Base-by-base conservation (phyloP, 2,329 filamentous ascomycete genomes). In the Bipolaris oryzae region DNA sequence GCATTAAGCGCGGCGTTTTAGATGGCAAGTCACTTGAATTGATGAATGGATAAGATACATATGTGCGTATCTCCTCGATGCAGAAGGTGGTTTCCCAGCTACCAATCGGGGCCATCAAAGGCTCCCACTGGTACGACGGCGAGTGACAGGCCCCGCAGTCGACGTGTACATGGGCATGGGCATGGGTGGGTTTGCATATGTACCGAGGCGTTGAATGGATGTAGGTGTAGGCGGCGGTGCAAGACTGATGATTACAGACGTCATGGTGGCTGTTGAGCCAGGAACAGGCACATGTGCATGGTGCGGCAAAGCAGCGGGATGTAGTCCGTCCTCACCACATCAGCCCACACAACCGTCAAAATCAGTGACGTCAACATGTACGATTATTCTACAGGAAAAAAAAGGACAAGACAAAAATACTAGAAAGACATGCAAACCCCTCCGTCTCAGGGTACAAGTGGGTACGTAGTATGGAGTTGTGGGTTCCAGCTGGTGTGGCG, bases 191-290 rank as follows among this genome's bases (percentile, higher is more conserved):
- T 33, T 33, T 60, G 57, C 53, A 57, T 50, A 21, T 21, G 21
- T 21, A 38, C 42, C n/a, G 37, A 53, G 35, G 52, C 34, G 52
- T 34, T 56, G 50, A 33, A 33, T 50, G 55, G 52, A 52, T 18
- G 35, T 39, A 47, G 31, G 34, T 37, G 31, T 23, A 21, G 38
- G 18, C 11, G 20, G 20, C 34, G 9, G 34, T 21, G 15, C 11
- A 10, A 10, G 18, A 25, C 25, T 18, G 42, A 39, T 23, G 50
- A 33, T 28, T 18, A 48, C n/a, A 51, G 50, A 62, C 60, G 60
- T 62, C 60, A 62, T 53, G 39, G 58, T 55, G 57, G 60, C 56
- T 54, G 50, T 52, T 16, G 28, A 41, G 37, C 46, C 48, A 50
- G 48, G 51, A 41, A 37, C 51, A 53, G 28, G 28, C 28, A 31